Conservation (phyloP, 345 rosid species). For the Brassica carinata region DNA sequence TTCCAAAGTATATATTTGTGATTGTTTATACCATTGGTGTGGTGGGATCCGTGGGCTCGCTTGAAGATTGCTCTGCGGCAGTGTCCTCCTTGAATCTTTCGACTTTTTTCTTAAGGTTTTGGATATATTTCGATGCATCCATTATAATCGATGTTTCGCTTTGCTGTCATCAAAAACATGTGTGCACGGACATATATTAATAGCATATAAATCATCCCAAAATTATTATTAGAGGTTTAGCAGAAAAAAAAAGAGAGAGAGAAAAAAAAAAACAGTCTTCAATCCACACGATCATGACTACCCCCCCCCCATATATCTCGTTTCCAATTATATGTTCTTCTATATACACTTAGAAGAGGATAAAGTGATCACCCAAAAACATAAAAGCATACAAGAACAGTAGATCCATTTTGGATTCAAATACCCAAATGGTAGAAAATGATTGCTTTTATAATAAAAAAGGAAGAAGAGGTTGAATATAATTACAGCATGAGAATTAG, state of each 20-base stretch:
- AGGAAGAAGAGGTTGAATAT: background rate
- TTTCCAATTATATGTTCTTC: conserved; percentile 2
- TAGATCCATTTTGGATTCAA: conserved; percentile 6
- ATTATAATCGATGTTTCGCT: conserved; percentile 53
- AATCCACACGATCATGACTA: conserved; percentile 16
- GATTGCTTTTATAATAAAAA: background rate
- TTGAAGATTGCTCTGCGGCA: conserved; percentile 33
- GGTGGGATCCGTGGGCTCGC: conserved; percentile 35
- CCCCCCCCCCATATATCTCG: background rate
- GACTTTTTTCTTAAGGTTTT: conserved; percentile 53
- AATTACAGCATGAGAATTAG: conserved; percentile 61
- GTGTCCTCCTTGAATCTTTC: conserved; percentile 66
- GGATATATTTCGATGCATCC: conserved; percentile 87
- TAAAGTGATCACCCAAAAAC: background rate
- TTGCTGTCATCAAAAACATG: conserved; percentile 47
- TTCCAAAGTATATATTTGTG: background rate
- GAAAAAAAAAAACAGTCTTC: background rate
- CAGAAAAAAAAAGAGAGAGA: background rate
- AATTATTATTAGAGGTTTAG: background rate
- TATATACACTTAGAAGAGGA: background rate
- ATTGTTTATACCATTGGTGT: conserved; percentile 37
- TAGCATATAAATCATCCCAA: conserved; percentile 2
- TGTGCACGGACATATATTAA: conserved; percentile 6
- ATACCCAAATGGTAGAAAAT: background rate
- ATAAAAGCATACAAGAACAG: background rate